Evolutionary conservation across 2,329 filamentous ascomycete species (phyloP).

Genomic region (Ophiostoma ulmi): DNA sequence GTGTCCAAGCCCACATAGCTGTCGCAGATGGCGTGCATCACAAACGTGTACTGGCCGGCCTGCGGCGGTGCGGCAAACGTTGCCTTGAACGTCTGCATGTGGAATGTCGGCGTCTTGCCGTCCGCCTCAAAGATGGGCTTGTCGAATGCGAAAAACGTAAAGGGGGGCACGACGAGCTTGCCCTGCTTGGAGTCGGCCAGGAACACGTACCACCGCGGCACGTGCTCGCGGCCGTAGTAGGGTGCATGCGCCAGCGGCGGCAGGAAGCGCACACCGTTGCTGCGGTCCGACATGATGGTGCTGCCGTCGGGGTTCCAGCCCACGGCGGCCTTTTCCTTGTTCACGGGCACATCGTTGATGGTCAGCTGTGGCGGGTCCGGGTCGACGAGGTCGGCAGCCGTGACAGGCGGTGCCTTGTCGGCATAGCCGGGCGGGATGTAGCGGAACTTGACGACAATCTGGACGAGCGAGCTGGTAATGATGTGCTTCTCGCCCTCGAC

Average conservation of each 20-base stretch:
- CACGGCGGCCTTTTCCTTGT: constrained; percentile 56
- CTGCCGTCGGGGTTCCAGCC: constrained; percentile 59
- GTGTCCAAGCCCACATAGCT: constrained; percentile 92
- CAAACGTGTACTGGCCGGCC: constrained; percentile 87
- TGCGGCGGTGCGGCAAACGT: constrained; percentile 94
- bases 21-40: constrained; percentile 89
- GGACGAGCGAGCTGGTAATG: constrained; percentile 86
- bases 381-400: constrained; percentile 79
- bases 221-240: constrained; percentile 82
- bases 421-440: constrained; percentile 78
- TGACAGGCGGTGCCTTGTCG: constrained; percentile 65
- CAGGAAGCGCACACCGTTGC: constrained; percentile 61
- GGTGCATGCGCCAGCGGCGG: constrained; percentile 87
- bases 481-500: constrained; percentile 91
- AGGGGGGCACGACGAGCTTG: constrained; percentile 93
- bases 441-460: constrained; percentile 89
- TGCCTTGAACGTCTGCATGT: constrained; percentile 93
- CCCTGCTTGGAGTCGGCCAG: constrained; percentile 89
- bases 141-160: constrained; percentile 90
- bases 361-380: constrained; percentile 91
- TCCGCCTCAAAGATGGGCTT: constrained; percentile 75
- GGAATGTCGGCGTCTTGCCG: constrained; percentile 77
- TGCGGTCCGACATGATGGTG: constrained; percentile 42
- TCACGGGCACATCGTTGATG: constrained; percentile 74
- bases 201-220: constrained; percentile 91